Evolutionary conservation across 805 yeast species (phyloP).

Genomic region (Clavispora phyllophila): DNA sequence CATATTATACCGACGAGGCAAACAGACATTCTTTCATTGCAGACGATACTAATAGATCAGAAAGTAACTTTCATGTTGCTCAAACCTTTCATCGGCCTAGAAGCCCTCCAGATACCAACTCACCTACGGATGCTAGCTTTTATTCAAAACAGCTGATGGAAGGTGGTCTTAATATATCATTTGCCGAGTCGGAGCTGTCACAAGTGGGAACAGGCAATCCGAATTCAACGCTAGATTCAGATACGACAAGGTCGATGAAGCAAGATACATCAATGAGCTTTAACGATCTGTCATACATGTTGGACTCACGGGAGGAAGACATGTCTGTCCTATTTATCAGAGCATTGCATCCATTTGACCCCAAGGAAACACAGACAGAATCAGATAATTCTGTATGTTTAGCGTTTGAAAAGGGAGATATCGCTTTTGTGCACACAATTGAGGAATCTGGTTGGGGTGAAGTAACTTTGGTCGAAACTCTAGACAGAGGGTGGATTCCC

Average conservation of each 20-base stretch:
- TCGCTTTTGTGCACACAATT: conserved; percentile 72
- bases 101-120: background rate
- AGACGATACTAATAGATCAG: background rate
- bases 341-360: conserved; percentile 57
- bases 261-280: background rate
- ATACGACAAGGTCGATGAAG: background rate
- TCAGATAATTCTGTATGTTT: conserved; percentile 70
- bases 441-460: conserved; percentile 89
- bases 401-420: conserved; percentile 62
- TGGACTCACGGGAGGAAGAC: conserved; percentile 30
- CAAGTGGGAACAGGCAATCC: background rate
- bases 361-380: conserved; percentile 53
- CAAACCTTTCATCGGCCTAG: background rate
- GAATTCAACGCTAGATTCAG: background rate
- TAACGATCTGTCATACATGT: conserved; percentile 6
- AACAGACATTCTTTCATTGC: background rate
- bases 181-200: background rate
- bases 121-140: background rate
- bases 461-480: conserved; percentile 60
- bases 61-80: background rate
- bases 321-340: conserved; percentile 49
- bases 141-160: background rate
- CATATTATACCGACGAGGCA: background rate
- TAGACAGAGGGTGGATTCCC: conserved; percentile 80
- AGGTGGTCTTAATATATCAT: background rate